phyloP scores from a whole-genome alignment of 2,329 filamentous ascomycete species.

The Penicillium sp. region DNA sequence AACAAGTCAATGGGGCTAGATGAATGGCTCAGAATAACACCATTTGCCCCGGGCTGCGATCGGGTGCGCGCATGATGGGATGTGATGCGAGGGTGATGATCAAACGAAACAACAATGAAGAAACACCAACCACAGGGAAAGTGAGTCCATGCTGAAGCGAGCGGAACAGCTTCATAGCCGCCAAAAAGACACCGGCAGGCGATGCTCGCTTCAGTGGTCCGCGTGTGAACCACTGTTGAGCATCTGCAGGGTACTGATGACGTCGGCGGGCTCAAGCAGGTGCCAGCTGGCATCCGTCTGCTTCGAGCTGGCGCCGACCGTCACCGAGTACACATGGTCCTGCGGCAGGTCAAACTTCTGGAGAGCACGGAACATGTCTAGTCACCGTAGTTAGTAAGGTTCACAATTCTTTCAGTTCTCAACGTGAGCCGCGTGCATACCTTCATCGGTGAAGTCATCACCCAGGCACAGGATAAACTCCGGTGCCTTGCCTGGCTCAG shows the following conservation, averaged over 20 bases:
- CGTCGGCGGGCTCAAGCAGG: slow-evolving; percentile 82
- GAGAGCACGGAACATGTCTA: slow-evolving; percentile 82
- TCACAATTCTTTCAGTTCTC: background rate
- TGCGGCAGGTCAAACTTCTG: slow-evolving; percentile 56
- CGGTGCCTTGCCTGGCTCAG: slow-evolving; percentile 58
- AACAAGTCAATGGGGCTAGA: background rate
- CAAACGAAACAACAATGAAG: background rate
- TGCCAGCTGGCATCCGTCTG: slow-evolving; percentile 90
- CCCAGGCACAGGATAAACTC: slow-evolving; percentile 90
- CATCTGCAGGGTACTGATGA: slow-evolving; percentile 66
- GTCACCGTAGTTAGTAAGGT: slow-evolving; percentile 1
- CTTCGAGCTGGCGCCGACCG: slow-evolving; percentile 88
- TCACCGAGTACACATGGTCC: slow-evolving; percentile 83
- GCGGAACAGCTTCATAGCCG: background rate
- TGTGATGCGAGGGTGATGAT: background rate
- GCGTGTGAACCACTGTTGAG: slow-evolving; percentile 51
- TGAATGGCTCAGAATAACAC: background rate
- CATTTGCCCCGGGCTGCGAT: background rate
- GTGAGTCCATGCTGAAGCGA: background rate
- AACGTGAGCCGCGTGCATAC: slow-evolving; percentile 50
- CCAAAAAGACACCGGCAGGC: no score
- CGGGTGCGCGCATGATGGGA: slow-evolving; percentile 10
- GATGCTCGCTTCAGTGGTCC: slow-evolving; percentile 24
- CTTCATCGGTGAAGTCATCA: slow-evolving; percentile 97
- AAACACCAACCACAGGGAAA: background rate